Conservation (phyloP, 306 rosid species). For the Sphenostylis stenocarpa region DNA sequence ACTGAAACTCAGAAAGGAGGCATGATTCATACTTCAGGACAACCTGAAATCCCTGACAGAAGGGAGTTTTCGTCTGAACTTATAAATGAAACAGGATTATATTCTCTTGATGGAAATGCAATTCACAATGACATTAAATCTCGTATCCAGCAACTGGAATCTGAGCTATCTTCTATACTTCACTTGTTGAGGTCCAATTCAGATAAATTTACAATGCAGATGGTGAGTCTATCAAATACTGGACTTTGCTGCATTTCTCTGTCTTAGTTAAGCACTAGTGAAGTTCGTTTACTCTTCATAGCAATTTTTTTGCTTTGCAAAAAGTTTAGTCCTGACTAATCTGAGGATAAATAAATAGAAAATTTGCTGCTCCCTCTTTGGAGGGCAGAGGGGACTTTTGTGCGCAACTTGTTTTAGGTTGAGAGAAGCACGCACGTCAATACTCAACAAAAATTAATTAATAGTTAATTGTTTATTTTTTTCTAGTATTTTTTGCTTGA, state of each 20-base stretch:
- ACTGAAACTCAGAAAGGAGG: constrained; percentile 34
- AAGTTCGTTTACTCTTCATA: neutral
- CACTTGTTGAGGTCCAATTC: constrained; percentile 51
- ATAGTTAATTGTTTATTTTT: too few relatives aligned
- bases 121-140: constrained; percentile 44
- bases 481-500: too few relatives aligned
- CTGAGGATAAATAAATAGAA: neutral
- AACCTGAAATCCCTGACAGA: constrained; percentile 30
- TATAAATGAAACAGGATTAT: constrained; percentile 31
- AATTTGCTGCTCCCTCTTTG: neutral
- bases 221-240: constrained; percentile 37
- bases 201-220: constrained; percentile 28
- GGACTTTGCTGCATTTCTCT: neutral
- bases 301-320: neutral
- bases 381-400: neutral
- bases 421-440: neutral
- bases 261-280: neutral
- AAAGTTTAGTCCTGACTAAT: neutral
- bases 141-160: constrained; percentile 62
- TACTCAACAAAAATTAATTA: neutral
- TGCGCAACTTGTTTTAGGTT: neutral
- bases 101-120: constrained; percentile 36
- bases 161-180: constrained; percentile 65
- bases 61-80: constrained; percentile 30
- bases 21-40: constrained; percentile 34